Conservation (phyloP, 208 protist genomes). For the Crithidia mellificae region DNA sequence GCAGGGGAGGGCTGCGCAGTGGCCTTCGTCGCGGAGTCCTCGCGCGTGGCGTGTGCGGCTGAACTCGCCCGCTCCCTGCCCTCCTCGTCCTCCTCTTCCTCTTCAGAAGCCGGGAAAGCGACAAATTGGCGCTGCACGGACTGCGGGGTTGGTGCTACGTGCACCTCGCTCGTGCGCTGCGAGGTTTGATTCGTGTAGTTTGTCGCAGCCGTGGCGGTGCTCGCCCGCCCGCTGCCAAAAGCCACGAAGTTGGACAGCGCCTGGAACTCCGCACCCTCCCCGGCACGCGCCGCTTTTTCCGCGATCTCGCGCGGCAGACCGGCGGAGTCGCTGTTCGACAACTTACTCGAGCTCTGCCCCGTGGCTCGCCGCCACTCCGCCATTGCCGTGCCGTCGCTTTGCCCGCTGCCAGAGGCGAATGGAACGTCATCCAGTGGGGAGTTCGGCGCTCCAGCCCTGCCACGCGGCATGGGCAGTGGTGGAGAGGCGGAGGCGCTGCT, state of each 20-base stretch:
- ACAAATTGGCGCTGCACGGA: slow-evolving; percentile 8
- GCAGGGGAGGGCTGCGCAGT: too few species aligned
- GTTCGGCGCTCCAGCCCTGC: background rate
- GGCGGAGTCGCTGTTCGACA: slow-evolving; percentile 14
- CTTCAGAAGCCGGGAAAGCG: slow-evolving; percentile 10
- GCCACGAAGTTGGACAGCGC: slow-evolving; percentile 48
- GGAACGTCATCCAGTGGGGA: background rate
- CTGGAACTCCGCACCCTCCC: slow-evolving; percentile 30
- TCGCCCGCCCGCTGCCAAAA: slow-evolving; percentile 31
- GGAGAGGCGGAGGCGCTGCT: slow-evolving; percentile 2
- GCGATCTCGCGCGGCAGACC: slow-evolving; percentile 4
- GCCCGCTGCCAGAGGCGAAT: background rate
- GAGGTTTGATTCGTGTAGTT: background rate
- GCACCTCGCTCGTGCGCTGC: slow-evolving; percentile 9
- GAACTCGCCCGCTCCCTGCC: background rate
- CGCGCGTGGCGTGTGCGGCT: too few species aligned
- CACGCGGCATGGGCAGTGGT: slow-evolving; percentile 1
- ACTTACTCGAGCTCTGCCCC: background rate
- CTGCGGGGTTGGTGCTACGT: background rate
- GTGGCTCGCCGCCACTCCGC: slow-evolving; percentile 4
- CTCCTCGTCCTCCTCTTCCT: background rate
- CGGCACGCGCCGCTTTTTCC: background rate
- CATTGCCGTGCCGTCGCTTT: background rate
- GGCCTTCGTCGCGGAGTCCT: too few species aligned
- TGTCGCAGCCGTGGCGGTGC: slow-evolving; percentile 1